Evolutionary conservation across 805 yeast genomes (phyloP), one percentile per base, ranked within the genome.

Genomic region (Yamadazyma insecticola): DNA sequence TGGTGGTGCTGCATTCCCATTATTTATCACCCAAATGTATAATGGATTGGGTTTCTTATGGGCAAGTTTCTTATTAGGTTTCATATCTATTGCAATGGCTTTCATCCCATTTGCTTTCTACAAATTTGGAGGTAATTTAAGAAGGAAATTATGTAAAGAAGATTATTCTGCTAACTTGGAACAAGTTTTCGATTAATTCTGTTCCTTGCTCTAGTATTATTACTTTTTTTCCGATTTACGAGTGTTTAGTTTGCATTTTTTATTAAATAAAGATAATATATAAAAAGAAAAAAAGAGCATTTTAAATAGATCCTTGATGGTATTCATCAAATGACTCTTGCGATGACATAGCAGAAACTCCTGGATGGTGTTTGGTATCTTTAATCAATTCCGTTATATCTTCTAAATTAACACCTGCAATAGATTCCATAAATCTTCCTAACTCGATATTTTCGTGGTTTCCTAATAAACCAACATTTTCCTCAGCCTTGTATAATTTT

Each of bases 391-490:
- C 53, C 1, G 84, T 77, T 3, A 81, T 66, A 17, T 65, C 41
- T 0, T 44, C 44, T 44, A 81, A 60, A 46, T 74, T 64, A 6
- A 72, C 60, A 7, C 70, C 62, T 51, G 75, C 55, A 47, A 70
- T 67, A 5, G 63, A 43, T 27, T 71, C 82, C 79, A 88, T 70
- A 51, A 81, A 85, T 16, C 64, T 50, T 4, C 96, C 96, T 38
- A 89, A 72, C 45, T 86, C 96, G 24, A 67, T 86, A 58, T 90
- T 89, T 60, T 89, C 97, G 49, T 76, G 85, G 55, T 81, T 83
- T 5, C 97, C 97, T 18, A 70, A 71, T 33, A 88, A 63, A 8
- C 73, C 64, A 13, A 67, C 54, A 24, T 47, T 43, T 22, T 40
- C 45, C 14, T 39, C 34, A 12, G 45, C 40, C 5, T 47, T 38